Conservation (phyloP, 2,329 filamentous ascomycete species). For the Rhynchosporium agropyri region DNA sequence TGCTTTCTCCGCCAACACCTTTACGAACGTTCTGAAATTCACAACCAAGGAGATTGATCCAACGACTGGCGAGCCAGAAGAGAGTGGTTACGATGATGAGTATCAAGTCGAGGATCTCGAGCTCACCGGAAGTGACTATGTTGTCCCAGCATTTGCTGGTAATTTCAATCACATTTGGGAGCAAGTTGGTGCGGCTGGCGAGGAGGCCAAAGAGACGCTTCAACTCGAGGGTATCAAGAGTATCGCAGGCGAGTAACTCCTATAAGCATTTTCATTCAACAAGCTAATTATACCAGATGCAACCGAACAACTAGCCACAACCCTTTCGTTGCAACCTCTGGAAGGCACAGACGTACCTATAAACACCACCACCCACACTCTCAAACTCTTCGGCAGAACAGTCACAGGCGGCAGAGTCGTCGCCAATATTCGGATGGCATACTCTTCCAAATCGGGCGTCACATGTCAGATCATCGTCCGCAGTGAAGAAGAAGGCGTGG, state of each 20-base stretch:
- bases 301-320: slow-evolving; percentile 84
- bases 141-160: slow-evolving; percentile 89
- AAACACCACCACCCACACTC: slow-evolving; percentile 85
- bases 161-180: slow-evolving; percentile 97
- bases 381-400: slow-evolving; percentile 96
- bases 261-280: slow-evolving; percentile 11
- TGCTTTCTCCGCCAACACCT: slow-evolving; percentile 76
- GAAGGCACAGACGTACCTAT: slow-evolving; percentile 92
- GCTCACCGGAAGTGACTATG: slow-evolving; percentile 87
- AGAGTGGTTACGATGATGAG: slow-evolving; percentile 92
- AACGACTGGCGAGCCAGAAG: slow-evolving; percentile 88
- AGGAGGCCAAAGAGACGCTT: slow-evolving; percentile 89
- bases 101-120: slow-evolving; percentile 96
- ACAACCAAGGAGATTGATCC: slow-evolving; percentile 98
- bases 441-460: slow-evolving; percentile 86
- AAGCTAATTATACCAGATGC: slow-evolving; percentile 64
- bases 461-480: slow-evolving; percentile 94
- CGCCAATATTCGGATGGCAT: slow-evolving; percentile 88
- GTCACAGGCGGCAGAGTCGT: slow-evolving; percentile 88
- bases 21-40: slow-evolving; percentile 94
- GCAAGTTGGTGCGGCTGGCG: slow-evolving; percentile 83
- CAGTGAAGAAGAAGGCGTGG: slow-evolving; percentile 90
- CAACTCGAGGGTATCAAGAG: slow-evolving; percentile 87
- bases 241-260: slow-evolving; percentile 71
- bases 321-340: slow-evolving; percentile 87